Evolutionary conservation across 768 basidiomycete genomes (phyloP).

Genomic region (Kwoniella sp.): DNA sequence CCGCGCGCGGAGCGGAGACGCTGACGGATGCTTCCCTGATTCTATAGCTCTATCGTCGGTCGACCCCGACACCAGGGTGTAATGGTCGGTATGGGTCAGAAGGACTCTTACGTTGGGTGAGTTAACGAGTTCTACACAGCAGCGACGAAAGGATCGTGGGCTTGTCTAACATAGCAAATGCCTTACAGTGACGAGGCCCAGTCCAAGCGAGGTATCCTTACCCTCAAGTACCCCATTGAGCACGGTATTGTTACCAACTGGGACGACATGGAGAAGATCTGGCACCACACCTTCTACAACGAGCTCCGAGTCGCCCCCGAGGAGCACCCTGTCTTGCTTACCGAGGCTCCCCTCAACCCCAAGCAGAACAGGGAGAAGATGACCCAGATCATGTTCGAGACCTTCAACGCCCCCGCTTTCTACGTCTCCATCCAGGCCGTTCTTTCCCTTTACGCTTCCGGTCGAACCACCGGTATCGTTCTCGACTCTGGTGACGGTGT

Average conservation of each 20-base stretch:
- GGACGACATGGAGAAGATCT: constrained; percentile 99
- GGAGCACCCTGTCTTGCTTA: constrained; percentile 87
- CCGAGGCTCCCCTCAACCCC: constrained; percentile 89
- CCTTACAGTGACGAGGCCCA: constrained; percentile 77
- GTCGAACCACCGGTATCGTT: constrained; percentile 90
- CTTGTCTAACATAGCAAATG: neutral
- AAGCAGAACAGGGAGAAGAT: constrained; percentile 89
- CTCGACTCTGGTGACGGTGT: constrained; percentile 97
- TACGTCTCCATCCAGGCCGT: constrained; percentile 91
- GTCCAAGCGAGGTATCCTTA: constrained; percentile 91
- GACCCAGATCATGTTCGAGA: constrained; percentile 96
- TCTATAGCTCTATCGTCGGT: constrained; percentile 77
- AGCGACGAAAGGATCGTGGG: no score
- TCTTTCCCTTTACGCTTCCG: constrained; percentile 86
- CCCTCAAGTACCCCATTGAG: constrained; percentile 89
- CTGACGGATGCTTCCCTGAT: neutral
- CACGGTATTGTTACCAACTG: constrained; percentile 97
- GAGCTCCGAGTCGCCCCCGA: constrained; percentile 90
- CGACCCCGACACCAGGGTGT: constrained; percentile 92
- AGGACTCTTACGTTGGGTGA: constrained; percentile 94
- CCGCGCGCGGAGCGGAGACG: neutral
- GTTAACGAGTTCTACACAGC: constrained; percentile 7
- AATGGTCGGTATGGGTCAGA: constrained; percentile 96
- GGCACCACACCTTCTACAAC: constrained; percentile 98
- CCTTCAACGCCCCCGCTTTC: constrained; percentile 89